phyloP scores from a whole-genome alignment of 2,329 filamentous ascomycete species.

The Herpotrichia juniperi region DNA sequence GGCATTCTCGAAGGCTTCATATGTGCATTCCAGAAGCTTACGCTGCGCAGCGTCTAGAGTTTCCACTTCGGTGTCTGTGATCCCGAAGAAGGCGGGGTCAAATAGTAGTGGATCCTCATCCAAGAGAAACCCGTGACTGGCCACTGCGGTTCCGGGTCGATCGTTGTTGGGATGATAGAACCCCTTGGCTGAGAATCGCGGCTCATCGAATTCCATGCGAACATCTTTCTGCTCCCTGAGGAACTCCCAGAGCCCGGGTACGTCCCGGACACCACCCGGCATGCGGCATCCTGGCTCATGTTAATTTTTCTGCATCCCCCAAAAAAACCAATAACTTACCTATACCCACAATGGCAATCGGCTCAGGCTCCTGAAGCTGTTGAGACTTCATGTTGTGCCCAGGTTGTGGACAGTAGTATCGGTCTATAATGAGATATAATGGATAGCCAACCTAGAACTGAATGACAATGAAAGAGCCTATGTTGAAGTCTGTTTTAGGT shows the following conservation, averaged over 20 bases:
- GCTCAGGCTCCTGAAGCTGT: slow-evolving; percentile 14
- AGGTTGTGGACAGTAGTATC: no score
- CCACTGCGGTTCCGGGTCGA: slow-evolving; percentile 42
- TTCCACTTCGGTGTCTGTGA: slow-evolving; percentile 22
- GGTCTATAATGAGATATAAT: neutral
- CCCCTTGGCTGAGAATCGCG: slow-evolving; percentile 39
- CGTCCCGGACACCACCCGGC: slow-evolving; percentile 21
- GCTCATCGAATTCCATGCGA: slow-evolving; percentile 22
- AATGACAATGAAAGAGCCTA: no score
- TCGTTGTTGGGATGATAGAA: slow-evolving; percentile 41
- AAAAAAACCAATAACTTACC: slow-evolving; percentile 13
- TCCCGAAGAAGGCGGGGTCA: slow-evolving; percentile 41
- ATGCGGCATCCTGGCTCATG: slow-evolving; percentile 22
- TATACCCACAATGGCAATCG: slow-evolving; percentile 35
- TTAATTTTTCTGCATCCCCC: neutral
- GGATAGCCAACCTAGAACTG: no score
- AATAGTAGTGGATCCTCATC: slow-evolving; percentile 43
- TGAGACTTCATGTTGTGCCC: neutral
- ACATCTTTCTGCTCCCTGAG: slow-evolving; percentile 39
- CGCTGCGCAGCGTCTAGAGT: slow-evolving; percentile 36
- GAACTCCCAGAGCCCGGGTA: slow-evolving; percentile 30
- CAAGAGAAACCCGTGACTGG: slow-evolving; percentile 41
- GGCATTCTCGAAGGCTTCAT: slow-evolving; percentile 49
- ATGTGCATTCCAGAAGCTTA: slow-evolving; percentile 35
- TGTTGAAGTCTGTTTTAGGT: no score